These are phyloP conservation scores for Coniochaeta sp. DNA, from an alignment of 2,329 filamentous ascomycete genomes.

Conservation along the genomic window DNA sequence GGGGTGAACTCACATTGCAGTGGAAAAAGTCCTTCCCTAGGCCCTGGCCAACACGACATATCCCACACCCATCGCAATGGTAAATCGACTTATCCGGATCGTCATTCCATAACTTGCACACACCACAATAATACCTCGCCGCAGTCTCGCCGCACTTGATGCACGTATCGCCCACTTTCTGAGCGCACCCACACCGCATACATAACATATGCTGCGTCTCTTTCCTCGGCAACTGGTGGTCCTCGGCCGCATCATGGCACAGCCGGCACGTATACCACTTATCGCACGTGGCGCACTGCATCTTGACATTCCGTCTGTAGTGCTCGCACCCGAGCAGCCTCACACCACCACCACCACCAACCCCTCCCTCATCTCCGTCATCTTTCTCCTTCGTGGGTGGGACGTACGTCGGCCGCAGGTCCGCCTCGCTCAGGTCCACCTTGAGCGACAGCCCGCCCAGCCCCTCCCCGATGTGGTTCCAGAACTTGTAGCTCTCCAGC, in stretches of 20 bases:
- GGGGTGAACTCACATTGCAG: conserved; percentile 67
- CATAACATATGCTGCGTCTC: conserved; percentile 95
- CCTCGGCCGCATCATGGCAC: conserved; percentile 80
- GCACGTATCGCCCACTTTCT: conserved; percentile 74
- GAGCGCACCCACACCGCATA: conserved; percentile 86
- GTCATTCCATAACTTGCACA: conserved; percentile 97
- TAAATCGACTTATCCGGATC: conserved; percentile 88
- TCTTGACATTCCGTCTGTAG: conserved; percentile 91
- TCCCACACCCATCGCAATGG: conserved; percentile 92
- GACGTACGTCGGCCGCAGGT: conserved; percentile 60
- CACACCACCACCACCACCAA: conserved; percentile 17
- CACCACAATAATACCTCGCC: conserved; percentile 85
- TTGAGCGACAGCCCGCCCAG: conserved; percentile 24
- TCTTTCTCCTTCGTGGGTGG: conserved; percentile 34
- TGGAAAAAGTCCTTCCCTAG: conserved; percentile 96
- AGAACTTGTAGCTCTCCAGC: conserved; percentile 50
- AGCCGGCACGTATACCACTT: conserved; percentile 94
- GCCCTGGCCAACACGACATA: conserved; percentile 84
- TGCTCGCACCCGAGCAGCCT: conserved; percentile 74
- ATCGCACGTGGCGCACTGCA: conserved; percentile 85
- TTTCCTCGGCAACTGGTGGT: conserved; percentile 70
- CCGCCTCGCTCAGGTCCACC: conserved; percentile 49
- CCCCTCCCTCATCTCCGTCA: conserved; percentile 28
- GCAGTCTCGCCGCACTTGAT: conserved; percentile 67
- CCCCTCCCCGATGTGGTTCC: conserved; percentile 38